Conservation (phyloP, 441 rosid species). For the Hura crepitans region DNA sequence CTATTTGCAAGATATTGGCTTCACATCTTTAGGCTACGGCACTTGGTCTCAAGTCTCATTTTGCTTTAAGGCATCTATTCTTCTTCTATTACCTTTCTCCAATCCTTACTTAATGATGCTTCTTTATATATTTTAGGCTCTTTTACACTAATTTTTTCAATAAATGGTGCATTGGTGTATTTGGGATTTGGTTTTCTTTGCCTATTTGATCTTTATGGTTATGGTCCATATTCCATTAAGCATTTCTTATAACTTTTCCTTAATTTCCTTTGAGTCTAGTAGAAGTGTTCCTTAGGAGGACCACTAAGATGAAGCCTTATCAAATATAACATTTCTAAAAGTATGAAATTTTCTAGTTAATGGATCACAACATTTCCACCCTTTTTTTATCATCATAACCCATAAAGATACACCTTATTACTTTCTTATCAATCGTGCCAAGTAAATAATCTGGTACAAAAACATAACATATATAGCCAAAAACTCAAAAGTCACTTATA, state of each 20-base stretch:
- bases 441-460: too few species aligned
- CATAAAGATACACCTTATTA: too few species aligned
- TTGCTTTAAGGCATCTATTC: not conserved
- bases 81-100: not conserved
- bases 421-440: too few species aligned
- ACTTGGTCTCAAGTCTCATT: not conserved
- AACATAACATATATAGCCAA: too few species aligned
- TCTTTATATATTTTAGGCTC: not conserved
- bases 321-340: not conserved
- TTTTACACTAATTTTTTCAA: conserved; percentile 2
- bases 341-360: not conserved
- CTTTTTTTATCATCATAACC: not conserved
- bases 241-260: not conserved
- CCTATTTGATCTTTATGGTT: not conserved
- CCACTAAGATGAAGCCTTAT: conserved; percentile 4
- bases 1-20: not conserved
- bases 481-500: too few species aligned
- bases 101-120: not conserved
- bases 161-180: not conserved
- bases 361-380: conserved; percentile 3
- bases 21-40: not conserved
- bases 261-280: not conserved
- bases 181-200: not conserved
- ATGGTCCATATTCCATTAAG: not conserved
- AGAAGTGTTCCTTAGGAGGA: not conserved